Evolutionary conservation across 352 stramenopile species (phyloP).

Genomic region (Globisporangium nodosum): DNA sequence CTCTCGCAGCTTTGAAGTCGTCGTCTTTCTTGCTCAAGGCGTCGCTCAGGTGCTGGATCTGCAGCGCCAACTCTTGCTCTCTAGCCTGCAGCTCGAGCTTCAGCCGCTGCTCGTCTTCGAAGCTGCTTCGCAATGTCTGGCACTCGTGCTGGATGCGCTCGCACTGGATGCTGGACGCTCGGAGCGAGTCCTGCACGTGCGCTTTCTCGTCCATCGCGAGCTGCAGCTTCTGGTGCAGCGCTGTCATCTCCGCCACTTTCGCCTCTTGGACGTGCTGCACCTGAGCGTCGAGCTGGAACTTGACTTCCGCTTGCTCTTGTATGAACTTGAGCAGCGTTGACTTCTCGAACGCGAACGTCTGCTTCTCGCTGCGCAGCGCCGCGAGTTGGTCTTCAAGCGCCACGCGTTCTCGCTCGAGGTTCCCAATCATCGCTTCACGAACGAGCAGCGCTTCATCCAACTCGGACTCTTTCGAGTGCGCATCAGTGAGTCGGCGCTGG

Average conservation of each 20-base stretch:
- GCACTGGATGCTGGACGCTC: conserved; percentile 23
- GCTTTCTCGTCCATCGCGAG: conserved; percentile 38
- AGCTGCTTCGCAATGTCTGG: conserved; percentile 17
- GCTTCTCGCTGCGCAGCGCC: conserved; percentile 28
- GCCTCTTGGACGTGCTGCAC: conserved; percentile 47
- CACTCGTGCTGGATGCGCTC: conserved; percentile 24
- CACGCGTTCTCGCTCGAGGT: conserved; percentile 49
- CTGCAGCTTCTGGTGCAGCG: conserved; percentile 31
- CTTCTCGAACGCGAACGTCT: conserved; percentile 65
- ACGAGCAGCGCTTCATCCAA: conserved; percentile 52
- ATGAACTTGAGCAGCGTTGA: too few species aligned
- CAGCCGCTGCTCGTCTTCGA: conserved; percentile 30
- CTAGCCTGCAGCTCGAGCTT: conserved; percentile 26
- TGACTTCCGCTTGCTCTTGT: conserved; percentile 42
- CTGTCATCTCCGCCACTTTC: conserved; percentile 23
- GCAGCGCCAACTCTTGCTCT: conserved; percentile 26
- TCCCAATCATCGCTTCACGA: conserved; percentile 41
- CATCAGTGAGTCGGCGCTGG: conserved; percentile 20
- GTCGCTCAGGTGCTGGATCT: conserved; percentile 27
- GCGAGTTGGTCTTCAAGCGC: conserved; percentile 41
- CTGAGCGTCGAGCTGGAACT: conserved; percentile 53
- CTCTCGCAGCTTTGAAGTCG: conserved; percentile 44
- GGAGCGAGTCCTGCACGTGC: conserved; percentile 25
- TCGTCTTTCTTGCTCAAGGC: conserved; percentile 33
- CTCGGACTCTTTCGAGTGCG: conserved; percentile 25